A percentile compares a stretch with the other conserved stretches of the same genome.
Conservation (phyloP, 1,139 yeast genomes). For the Geotrichum histeridarum region DNA sequence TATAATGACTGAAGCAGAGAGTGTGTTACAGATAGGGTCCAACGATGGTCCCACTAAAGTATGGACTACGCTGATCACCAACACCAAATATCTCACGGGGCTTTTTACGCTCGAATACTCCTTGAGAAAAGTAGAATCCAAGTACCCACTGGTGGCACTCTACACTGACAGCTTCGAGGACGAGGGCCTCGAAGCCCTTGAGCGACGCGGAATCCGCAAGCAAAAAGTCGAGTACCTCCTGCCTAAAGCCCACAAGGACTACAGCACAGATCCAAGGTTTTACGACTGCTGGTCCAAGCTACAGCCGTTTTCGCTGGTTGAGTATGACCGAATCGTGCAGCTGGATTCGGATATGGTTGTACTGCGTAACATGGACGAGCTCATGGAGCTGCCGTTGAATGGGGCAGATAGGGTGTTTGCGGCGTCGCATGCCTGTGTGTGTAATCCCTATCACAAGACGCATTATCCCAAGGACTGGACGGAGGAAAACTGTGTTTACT, state of each 20-base stretch:
- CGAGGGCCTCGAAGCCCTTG: slow-evolving; percentile 41
- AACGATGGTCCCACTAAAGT: slow-evolving; percentile 29
- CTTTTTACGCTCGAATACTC: slow-evolving; percentile 47
- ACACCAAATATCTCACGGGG: slow-evolving; percentile 47
- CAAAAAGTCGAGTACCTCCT: slow-evolving; percentile 41
- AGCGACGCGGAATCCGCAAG: slow-evolving; percentile 41
- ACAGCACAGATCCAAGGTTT: slow-evolving; percentile 47
- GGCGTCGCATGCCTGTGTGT: slow-evolving; percentile 56
- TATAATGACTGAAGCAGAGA: too few species aligned
- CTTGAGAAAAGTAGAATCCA: slow-evolving; percentile 39
- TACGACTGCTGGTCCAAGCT: slow-evolving; percentile 57
- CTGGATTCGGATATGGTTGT: slow-evolving; percentile 56
- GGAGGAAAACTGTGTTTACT: slow-evolving; percentile 46
- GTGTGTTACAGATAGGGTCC: too few species aligned
- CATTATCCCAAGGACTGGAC: slow-evolving; percentile 54
- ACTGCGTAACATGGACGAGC: slow-evolving; percentile 51
- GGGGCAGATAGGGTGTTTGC: slow-evolving; percentile 42
- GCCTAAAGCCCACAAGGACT: slow-evolving; percentile 44
- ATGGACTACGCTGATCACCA: slow-evolving; percentile 54
- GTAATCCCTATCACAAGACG: slow-evolving; percentile 48
- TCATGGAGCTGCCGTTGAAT: slow-evolving; percentile 41
- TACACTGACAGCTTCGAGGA: slow-evolving; percentile 45
- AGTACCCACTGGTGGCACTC: slow-evolving; percentile 48
- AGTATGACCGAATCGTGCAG: slow-evolving; percentile 48
- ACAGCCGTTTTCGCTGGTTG: slow-evolving; percentile 47